Evolutionary conservation across 2,329 filamentous ascomycete species (phyloP), one percentile per base, ranked within the genome.

Genomic region (Phialophora verrucosa): DNA sequence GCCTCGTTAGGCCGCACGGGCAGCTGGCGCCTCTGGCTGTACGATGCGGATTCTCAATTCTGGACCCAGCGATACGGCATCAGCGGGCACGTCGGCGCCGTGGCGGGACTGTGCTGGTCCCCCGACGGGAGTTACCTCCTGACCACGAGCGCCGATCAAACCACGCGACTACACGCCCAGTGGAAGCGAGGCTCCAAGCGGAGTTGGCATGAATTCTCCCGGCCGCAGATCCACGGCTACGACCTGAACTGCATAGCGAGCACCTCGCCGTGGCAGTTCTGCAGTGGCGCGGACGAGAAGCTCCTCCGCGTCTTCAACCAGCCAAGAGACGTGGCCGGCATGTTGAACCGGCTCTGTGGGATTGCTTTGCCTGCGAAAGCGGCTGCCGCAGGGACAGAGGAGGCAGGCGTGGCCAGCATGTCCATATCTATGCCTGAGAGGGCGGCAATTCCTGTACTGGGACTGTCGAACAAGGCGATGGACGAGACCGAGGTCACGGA

Each of bases 151-250:
- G 87, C 88, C 7, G 95, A 99, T 78, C 95, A 99, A 79, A 99
- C 95, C 0, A 97, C 94, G 2, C 86, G 95, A 57, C 83, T 98
- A 23, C 92, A 94, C 76, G 90, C 92, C 0, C 82, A 88, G 74
- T 98, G 94, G 95, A 85, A 84, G 67, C 82, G 83, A 32, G 78
- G 77, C 1, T 73, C 75, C 2, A 74, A 72, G 12, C 63, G 69
- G 49, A 92, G 92, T 11, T 99, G 95, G 95, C 94, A 98, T 78
- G 95, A 99, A 77, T 93, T 98, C 82, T 90, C 93, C 0, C 85
- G 95, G 58, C 95, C 95, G 3, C 95, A 99, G 77, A 99, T 99
- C 70, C 95, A 99, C 76, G 95, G 95, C 44, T 99, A 99, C 77
- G 94, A 99, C 77, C 85, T 99, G 62, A 99, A 98, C 81, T 98